Evolutionary conservation across 331 rosid species (phyloP).

Genomic region (Pyrus hybrid): DNA sequence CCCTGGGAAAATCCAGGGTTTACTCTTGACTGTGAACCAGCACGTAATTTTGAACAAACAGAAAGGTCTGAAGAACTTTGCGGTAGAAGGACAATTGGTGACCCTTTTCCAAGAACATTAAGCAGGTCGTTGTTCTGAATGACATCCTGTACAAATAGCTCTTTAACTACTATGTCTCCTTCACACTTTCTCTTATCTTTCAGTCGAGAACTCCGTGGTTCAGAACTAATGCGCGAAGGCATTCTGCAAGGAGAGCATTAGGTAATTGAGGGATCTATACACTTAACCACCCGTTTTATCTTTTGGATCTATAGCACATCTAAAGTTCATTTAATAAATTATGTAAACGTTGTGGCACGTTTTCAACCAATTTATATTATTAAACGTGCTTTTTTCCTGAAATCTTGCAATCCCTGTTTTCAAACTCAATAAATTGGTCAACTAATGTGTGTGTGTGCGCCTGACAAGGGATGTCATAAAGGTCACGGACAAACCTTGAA

Average conservation of each 20-base stretch:
- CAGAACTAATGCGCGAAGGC: conserved; percentile 39
- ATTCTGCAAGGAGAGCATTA: conserved; percentile 45
- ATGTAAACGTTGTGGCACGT: background rate
- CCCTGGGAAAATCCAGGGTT: conserved; percentile 34
- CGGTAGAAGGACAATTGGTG: conserved; percentile 75
- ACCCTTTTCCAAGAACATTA: conserved; percentile 57
- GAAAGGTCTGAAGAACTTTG: conserved; percentile 64
- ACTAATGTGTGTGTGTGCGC: background rate
- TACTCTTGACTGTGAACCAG: conserved; percentile 48
- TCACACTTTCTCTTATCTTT: conserved; percentile 83
- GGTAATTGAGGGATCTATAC: conserved; percentile 10
- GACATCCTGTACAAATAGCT: conserved; percentile 59
- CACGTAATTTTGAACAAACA: conserved; percentile 74
- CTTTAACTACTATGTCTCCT: conserved; percentile 85
- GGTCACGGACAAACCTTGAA: conserved; percentile 60
- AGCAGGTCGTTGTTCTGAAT: conserved; percentile 66
- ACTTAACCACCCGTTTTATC: background rate
- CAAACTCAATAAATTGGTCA: background rate
- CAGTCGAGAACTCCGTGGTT: conserved; percentile 86
- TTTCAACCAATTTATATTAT: background rate
- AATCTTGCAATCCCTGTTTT: background rate
- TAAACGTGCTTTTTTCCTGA: background rate
- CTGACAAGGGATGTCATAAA: conserved; percentile 3
- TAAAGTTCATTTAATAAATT: background rate
- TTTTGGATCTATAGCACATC: background rate